Percentiles rank a stretch among this genome's conserved stretches.
Conservation (phyloP, 1,139 yeast species). For the Lodderomyces jiufengensis region DNA sequence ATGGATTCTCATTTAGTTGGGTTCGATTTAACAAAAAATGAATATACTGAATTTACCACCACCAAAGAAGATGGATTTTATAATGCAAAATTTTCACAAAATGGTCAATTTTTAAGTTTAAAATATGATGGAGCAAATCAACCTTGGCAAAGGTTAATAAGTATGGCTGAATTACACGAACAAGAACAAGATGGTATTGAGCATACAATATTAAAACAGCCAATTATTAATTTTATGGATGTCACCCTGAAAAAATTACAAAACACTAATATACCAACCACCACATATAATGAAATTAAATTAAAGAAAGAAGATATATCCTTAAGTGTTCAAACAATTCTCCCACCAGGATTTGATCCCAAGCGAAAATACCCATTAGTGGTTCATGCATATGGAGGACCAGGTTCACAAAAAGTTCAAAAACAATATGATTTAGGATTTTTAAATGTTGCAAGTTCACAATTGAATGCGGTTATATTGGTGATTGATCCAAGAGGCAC, state of each 20-base stretch:
- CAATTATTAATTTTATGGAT: slow-evolving; percentile 26
- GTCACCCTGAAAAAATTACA: slow-evolving; percentile 19
- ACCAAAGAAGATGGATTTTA: slow-evolving; percentile 27
- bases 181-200: slow-evolving; percentile 9
- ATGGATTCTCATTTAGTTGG: slow-evolving; percentile 33
- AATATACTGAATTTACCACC: slow-evolving; percentile 20
- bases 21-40: slow-evolving; percentile 17
- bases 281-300: slow-evolving; percentile 44
- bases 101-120: slow-evolving; percentile 53
- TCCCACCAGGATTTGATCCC: slow-evolving; percentile 67
- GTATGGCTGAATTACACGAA: slow-evolving; percentile 33
- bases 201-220: slow-evolving; percentile 23
- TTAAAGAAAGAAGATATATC: slow-evolving; percentile 42
- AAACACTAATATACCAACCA: slow-evolving; percentile 54
- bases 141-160: slow-evolving; percentile 64
- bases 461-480: slow-evolving; percentile 69
- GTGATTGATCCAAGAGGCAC: slow-evolving; percentile 95
- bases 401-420: slow-evolving; percentile 76
- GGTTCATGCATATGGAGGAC: slow-evolving; percentile 91
- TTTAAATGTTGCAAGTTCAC: slow-evolving; percentile 66
- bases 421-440: slow-evolving; percentile 57
- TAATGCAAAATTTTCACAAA: slow-evolving; percentile 44
- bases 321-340: slow-evolving; percentile 70
- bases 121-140: slow-evolving; percentile 60
- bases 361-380: slow-evolving; percentile 67